Evolutionary conservation across 352 stramenopile species (phyloP).

Genomic region (Globisporangium spiculum): DNA sequence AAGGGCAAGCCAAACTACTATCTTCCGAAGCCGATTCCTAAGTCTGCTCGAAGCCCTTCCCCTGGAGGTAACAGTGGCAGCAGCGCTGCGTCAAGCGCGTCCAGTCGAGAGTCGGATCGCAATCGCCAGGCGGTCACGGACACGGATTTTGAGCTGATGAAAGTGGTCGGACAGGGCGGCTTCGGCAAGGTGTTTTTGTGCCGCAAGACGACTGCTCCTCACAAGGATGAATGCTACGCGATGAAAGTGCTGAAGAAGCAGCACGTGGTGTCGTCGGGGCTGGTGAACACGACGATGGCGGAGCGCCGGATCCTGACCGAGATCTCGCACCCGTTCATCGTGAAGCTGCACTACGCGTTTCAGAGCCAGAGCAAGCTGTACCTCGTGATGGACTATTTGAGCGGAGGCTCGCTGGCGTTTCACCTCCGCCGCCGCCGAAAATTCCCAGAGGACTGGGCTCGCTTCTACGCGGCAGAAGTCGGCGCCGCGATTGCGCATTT

Average conservation of each 20-base stretch:
- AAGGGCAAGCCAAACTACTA: constrained; percentile 79
- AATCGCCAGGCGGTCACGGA: constrained; percentile 62
- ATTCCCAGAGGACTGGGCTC: constrained; percentile 88
- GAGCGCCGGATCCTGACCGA: constrained; percentile 91
- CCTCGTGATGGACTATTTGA: constrained; percentile 92
- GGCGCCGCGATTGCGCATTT: constrained; percentile 87
- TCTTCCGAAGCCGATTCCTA: constrained; percentile 66
- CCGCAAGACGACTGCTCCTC: constrained; percentile 87
- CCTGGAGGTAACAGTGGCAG: constrained; percentile 17
- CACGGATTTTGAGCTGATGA: constrained; percentile 95
- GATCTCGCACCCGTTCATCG: constrained; percentile 92
- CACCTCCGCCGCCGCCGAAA: constrained; percentile 86
- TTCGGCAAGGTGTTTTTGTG: constrained; percentile 99
- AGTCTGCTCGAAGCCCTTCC: constrained; percentile 26
- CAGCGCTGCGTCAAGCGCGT: constrained; percentile 6
- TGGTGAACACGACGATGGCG: constrained; percentile 93
- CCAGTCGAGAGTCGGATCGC: constrained; percentile 19
- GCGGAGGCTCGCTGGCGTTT: constrained; percentile 86
- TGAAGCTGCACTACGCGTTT: constrained; percentile 94
- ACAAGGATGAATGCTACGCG: constrained; percentile 95
- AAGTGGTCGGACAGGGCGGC: constrained; percentile 96
- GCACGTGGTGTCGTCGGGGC: constrained; percentile 86
- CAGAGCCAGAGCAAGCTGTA: constrained; percentile 92
- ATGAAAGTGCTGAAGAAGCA: constrained; percentile 98
- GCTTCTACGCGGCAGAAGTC: constrained; percentile 96